Conservation (phyloP, 352 stramenopile species). For the Aphanomyces cochlioides region DNA sequence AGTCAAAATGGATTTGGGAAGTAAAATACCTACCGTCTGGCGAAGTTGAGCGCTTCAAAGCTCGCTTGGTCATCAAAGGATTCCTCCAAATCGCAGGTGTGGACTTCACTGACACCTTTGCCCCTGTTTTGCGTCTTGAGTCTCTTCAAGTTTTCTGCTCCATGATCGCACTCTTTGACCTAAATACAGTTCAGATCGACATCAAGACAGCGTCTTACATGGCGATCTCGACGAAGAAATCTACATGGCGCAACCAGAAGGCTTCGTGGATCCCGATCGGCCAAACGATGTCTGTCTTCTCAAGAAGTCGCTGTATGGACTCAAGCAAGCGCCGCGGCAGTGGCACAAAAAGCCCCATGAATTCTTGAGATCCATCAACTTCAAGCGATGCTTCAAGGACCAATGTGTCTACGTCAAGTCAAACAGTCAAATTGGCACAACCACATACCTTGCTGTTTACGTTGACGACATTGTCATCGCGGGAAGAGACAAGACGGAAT, state of each 20-base stretch:
- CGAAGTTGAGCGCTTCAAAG: background rate
- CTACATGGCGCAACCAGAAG: background rate
- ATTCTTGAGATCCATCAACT: background rate
- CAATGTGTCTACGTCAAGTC: background rate
- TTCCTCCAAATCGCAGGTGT: background rate
- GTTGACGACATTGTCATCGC: background rate
- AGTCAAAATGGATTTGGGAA: too few relatives aligned
- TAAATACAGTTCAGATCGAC: background rate
- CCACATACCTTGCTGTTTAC: background rate
- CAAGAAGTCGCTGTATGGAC: background rate
- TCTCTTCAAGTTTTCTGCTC: background rate
- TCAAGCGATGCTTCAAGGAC: background rate
- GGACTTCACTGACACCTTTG: background rate
- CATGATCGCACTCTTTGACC: background rate
- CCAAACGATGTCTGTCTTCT: background rate
- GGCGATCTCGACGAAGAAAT: background rate
- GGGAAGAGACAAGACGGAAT: too few relatives aligned
- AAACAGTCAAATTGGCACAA: background rate
- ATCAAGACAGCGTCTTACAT: constrained; percentile 2
- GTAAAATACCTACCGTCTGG: too few relatives aligned
- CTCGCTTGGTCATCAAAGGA: background rate
- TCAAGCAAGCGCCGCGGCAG: constrained; percentile 6
- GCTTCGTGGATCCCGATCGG: background rate
- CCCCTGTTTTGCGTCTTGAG: background rate
- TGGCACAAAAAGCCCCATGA: background rate